Evolutionary conservation across 495 filamentous ascomycete species (phyloP), one percentile per base, ranked within the genome.

Genomic region (Darksidea phi): DNA sequence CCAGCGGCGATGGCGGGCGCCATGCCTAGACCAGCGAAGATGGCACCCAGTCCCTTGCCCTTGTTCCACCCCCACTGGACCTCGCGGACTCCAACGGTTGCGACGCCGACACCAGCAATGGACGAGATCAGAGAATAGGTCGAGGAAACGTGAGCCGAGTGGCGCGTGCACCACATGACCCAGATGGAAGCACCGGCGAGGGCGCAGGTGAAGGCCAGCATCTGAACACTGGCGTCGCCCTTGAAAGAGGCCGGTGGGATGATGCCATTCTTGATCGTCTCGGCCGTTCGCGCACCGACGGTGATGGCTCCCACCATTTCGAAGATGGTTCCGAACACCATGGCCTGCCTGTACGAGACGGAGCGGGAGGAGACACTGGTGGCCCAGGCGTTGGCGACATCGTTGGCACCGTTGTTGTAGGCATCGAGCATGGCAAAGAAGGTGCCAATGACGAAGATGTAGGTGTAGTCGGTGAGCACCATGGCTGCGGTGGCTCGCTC

Each of bases 341-440:
- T 68, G 51, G 67, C 69, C 50, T 71, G 69, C 26, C 51, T 48
- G 51, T 67, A 67, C 3, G 69, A 61, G 20, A 71, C 41, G 43
- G 69, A 69, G n/a, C 69, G 41, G 13, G 69, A 69, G 11, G 66
- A 67, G 15, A 71, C 69, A 38, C 53, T 61, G 38, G 69, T 71
- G 10, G 64, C 66, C 78, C 77, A 62, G 23, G 86, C 80, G 76
- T 91, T 91, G 63, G 87, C 87, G 28, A 90, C 87, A 87, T 90
- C 87, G 74, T 89, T 84, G 46, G 81, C 82, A 65, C 83, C 82
- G 74, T 86, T 87, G 76, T 87, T 88, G 78, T 74, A 88, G 57
- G 86, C 85, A 77, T 88, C 86, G 46, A 88, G 78, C 71, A 84
- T 79, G 72, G 87, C 86, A 78, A 91, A 91, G 67, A 90, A 75